Conservation (phyloP, 192 early-diverging fungal genomes). For the Lobosporangium transversale region DNA sequence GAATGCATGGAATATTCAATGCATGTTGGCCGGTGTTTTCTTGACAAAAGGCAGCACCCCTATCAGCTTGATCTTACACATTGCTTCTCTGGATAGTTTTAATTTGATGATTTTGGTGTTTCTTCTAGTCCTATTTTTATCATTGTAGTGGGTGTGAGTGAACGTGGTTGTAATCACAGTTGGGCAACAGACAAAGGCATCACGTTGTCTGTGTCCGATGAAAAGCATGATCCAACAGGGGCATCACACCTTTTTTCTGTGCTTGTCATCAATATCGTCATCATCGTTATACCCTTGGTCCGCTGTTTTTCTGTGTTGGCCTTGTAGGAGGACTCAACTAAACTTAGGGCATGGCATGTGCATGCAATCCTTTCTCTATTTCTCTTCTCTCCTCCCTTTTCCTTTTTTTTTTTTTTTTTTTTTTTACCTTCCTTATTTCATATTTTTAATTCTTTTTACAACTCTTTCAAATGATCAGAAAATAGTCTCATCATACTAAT, state of each 20-base stretch:
- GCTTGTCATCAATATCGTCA: too few relatives aligned
- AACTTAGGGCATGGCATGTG: too few relatives aligned
- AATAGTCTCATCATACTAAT: constrained; percentile 1
- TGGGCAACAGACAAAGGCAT: background rate
- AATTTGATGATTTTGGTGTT: too few relatives aligned
- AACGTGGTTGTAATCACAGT: too few relatives aligned
- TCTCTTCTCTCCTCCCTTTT: background rate
- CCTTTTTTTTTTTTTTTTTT: background rate
- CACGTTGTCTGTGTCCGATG: constrained; percentile 8
- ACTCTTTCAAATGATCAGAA: background rate
- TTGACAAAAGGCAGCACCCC: too few relatives aligned
- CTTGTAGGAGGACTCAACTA: too few relatives aligned
- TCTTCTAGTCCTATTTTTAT: constrained; percentile 17
- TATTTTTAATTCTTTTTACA: background rate
- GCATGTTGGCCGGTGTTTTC: too few relatives aligned
- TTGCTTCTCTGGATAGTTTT: too few relatives aligned
- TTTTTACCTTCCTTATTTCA: background rate
- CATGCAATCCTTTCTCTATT: background rate
- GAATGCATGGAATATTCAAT: too few relatives aligned
- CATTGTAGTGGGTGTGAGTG: background rate
- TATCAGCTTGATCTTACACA: too few relatives aligned
- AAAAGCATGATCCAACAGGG: constrained; percentile 12
- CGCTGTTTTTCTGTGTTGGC: too few relatives aligned
- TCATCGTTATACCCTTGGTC: too few relatives aligned
- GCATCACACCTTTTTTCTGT: constrained; percentile 6